Base-by-base conservation (phyloP, 1,284 basidiomycete species). In the Trametes sp. region DNA sequence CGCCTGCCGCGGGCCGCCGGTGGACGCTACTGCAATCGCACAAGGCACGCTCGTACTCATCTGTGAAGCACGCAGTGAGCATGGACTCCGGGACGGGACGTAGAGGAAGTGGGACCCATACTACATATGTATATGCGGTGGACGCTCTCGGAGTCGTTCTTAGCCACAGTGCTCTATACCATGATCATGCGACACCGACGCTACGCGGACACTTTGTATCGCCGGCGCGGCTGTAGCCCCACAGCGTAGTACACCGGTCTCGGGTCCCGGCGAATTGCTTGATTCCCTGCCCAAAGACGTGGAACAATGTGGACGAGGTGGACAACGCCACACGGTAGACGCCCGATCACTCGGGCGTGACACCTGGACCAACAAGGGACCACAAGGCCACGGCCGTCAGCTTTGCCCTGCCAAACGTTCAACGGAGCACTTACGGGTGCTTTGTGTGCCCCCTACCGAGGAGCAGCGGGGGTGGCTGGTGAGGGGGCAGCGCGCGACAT, bases 41-140 rank as follows among this genome's bases (percentile, higher is more conserved):
- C n/a, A n/a, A n/a, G n/a, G n/a, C n/a, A n/a, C n/a, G n/a, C n/a
- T n/a, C n/a, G n/a, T n/a, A n/a, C n/a, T n/a, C n/a, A n/a, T n/a
- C n/a, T n/a, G n/a, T n/a, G n/a, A n/a, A n/a, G n/a, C n/a, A n/a
- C n/a, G n/a, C n/a, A n/a, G n/a, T n/a, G n/a, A n/a, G n/a, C n/a
- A n/a, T n/a, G n/a, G n/a, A n/a, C n/a, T n/a, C n/a, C n/a, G n/a
- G n/a, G n/a, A n/a, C n/a, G n/a, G n/a, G n/a, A n/a, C n/a, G n/a
- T n/a, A n/a, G n/a, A n/a, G n/a, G n/a, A n/a, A n/a, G 29, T 50
- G 49, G 31, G 16, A 50, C 49, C 31, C 49, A 24, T n/a, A 33
- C 21, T 33, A 23, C n/a, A 50, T 50, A 48, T 21, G 41, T 44
- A 23, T 11, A 23, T 23, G n/a, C n/a, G 41, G n/a, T 23, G 23